These are phyloP conservation scores for Trichoderma atroviride DNA, from an alignment of 2,329 filamentous ascomycete species.

Conservation along the genomic window DNA sequence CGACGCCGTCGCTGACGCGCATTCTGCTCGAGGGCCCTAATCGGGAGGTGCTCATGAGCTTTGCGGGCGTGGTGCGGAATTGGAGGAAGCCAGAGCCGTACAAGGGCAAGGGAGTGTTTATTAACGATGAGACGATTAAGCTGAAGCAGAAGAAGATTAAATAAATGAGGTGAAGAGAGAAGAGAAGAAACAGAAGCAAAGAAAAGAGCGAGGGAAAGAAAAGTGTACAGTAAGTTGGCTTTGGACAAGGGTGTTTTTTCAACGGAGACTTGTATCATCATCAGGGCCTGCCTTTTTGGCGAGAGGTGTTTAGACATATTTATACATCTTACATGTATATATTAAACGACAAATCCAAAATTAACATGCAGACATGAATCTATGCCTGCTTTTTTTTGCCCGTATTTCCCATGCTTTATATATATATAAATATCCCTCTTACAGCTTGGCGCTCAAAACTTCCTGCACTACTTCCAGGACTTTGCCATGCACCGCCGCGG, in stretches of 20 bases:
- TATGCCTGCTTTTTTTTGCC: background rate
- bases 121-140: slow-evolving; percentile 97
- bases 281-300: slow-evolving; percentile 5
- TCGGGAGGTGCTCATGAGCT: slow-evolving; percentile 84
- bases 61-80: slow-evolving; percentile 82
- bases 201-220: background rate
- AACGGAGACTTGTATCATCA: slow-evolving; percentile 38
- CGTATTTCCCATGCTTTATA: background rate
- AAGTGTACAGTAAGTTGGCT: slow-evolving; percentile 19
- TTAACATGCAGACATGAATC: background rate
- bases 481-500: slow-evolving; percentile 70
- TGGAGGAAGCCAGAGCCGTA: slow-evolving; percentile 96
- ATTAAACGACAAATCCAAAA: background rate
- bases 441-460: slow-evolving; percentile 59
- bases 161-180: slow-evolving; percentile 48
- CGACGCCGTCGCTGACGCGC: slow-evolving; percentile 85
- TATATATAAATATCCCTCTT: slow-evolving; percentile 10
- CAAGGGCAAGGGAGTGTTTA: slow-evolving; percentile 98
- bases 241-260: slow-evolving; percentile 32
- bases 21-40: slow-evolving; percentile 87
- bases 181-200: background rate
- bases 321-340: slow-evolving; percentile 29
- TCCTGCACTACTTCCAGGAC: slow-evolving; percentile 83
- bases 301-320: slow-evolving; percentile 33
- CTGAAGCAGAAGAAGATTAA: slow-evolving; percentile 98